Evolutionary conservation across 345 rosid genomes (phyloP).

Genomic region (Microthlaspi erraticum): DNA sequence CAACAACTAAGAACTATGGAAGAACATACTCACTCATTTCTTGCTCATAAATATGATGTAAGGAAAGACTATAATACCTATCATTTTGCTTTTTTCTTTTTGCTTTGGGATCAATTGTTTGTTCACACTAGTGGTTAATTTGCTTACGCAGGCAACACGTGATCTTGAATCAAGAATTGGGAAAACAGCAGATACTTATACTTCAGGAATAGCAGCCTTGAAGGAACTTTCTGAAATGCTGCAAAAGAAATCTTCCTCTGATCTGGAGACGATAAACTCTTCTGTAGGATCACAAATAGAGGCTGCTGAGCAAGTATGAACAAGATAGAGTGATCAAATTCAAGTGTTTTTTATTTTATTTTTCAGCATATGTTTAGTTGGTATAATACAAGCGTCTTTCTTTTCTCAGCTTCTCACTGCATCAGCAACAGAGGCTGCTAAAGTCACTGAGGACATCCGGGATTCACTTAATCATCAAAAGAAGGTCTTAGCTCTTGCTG

Average conservation of each 20-base stretch:
- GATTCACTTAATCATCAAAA: slow-evolving; percentile 68
- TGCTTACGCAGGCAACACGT: slow-evolving; percentile 62
- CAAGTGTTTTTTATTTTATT: background rate
- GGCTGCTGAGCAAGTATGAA: slow-evolving; percentile 65
- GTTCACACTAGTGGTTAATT: slow-evolving; percentile 27
- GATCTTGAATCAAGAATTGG: slow-evolving; percentile 61
- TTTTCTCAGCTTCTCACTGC: slow-evolving; percentile 61
- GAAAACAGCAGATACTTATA: slow-evolving; percentile 57
- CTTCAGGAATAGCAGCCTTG: slow-evolving; percentile 60
- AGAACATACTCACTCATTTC: slow-evolving; percentile 64
- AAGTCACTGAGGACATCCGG: slow-evolving; percentile 56
- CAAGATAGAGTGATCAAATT: slow-evolving; percentile 8
- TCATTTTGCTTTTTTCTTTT: background rate
- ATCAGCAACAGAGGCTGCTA: slow-evolving; percentile 59
- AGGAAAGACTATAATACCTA: slow-evolving; percentile 20
- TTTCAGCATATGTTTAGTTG: background rate
- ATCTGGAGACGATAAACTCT: slow-evolving; percentile 55
- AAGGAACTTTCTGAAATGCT: slow-evolving; percentile 59
- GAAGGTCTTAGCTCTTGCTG: slow-evolving; percentile 58
- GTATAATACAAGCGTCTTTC: background rate
- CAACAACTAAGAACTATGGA: slow-evolving; percentile 82
- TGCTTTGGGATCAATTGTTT: slow-evolving; percentile 11
- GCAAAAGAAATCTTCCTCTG: slow-evolving; percentile 59
- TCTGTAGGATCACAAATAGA: slow-evolving; percentile 52
- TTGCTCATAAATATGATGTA: slow-evolving; percentile 86